Base-by-base conservation (phyloP, 1,139 yeast species). In the Geotrichum aggregatum region DNA sequence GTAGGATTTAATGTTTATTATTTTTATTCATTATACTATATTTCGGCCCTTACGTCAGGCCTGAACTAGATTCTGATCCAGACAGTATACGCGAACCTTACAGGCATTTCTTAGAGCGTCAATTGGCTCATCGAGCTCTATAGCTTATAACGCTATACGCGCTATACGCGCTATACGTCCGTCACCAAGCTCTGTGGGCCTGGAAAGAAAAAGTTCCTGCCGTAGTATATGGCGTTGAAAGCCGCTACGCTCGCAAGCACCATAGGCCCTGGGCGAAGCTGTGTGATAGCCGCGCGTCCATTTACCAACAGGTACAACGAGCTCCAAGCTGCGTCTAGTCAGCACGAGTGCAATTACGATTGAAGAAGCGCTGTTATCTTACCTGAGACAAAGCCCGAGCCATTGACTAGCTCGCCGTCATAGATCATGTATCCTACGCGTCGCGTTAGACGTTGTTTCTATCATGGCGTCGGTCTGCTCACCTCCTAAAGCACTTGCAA, bases 401-500 rank as follows among this genome's bases (percentile, higher is more conserved):
- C 98, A 69, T 87, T 84, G 50, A 79, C 77, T 36, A 82, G 71
- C 63, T 89, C 97, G 16, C 89, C 87, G 64, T 91, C 98, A 59
- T 74, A 74, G 52, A 85, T 79, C 74, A 91, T 84, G 74, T 80
- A 86, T 13, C 71, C 61, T 52, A 24, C 8, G 30, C 24, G 13
- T 11, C 13, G 11, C 31, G 18, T 35, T 8, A 35, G 19, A 3
- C 16, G 6, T 47, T 21, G 16, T 28, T 47, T n/a, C 22, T 10
- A 5, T 19, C 8, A 7, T 35, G 13, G 33, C 35, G 8, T n/a
- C 31, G 22, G n/a, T 10, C 3, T 8, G 50, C 65, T 31, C 46
- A 14, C 91, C 87, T 24, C 97, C 97, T 16, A 87, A 70, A 1
- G 84, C 86, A 59, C 81, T 75, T 31, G 91, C 84, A 0, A 80